Evolutionary conservation across 1,139 yeast genomes (phyloP).

Genomic region (Tardiomyces digboiensis): DNA sequence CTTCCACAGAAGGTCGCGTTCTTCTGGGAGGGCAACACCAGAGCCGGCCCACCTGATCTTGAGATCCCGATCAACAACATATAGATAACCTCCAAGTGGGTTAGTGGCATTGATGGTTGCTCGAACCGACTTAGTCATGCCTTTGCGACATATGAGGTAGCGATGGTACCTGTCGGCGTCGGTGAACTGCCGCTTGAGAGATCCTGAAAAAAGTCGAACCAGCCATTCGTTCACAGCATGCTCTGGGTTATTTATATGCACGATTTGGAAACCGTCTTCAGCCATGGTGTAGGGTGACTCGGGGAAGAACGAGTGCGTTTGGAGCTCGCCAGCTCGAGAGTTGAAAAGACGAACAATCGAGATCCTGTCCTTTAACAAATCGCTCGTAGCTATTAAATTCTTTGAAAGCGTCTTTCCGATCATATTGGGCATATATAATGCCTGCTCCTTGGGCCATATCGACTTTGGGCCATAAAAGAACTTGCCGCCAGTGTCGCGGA

Average conservation of each 20-base stretch:
- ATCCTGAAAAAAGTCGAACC: slow-evolving; percentile 20
- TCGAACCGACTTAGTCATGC: slow-evolving; percentile 49
- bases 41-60: slow-evolving; percentile 87
- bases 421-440: slow-evolving; percentile 82
- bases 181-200: not conserved
- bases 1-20: slow-evolving; percentile 50
- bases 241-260: slow-evolving; percentile 69
- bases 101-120: slow-evolving; percentile 60
- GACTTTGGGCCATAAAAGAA: slow-evolving; percentile 73
- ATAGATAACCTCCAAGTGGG: slow-evolving; percentile 74
- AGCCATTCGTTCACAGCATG: slow-evolving; percentile 57
- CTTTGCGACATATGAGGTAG: slow-evolving; percentile 53
- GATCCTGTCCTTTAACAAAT: slow-evolving; percentile 40
- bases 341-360: slow-evolving; percentile 57
- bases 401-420: slow-evolving; percentile 46
- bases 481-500: slow-evolving; percentile 74
- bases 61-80: slow-evolving; percentile 56
- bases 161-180: slow-evolving; percentile 35
- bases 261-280: slow-evolving; percentile 45
- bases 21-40: slow-evolving; percentile 65
- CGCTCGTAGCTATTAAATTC: slow-evolving; percentile 33
- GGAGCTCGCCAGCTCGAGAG: slow-evolving; percentile 63
- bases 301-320: slow-evolving; percentile 52
- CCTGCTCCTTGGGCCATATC: slow-evolving; percentile 62
- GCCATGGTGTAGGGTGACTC: slow-evolving; percentile 18